A percentile compares a stretch with the other conserved stretches of the same genome.
These are phyloP conservation scores for Beauveria sp. DNA, from an alignment of 2,329 filamentous ascomycete species.

Conservation along the genomic window DNA sequence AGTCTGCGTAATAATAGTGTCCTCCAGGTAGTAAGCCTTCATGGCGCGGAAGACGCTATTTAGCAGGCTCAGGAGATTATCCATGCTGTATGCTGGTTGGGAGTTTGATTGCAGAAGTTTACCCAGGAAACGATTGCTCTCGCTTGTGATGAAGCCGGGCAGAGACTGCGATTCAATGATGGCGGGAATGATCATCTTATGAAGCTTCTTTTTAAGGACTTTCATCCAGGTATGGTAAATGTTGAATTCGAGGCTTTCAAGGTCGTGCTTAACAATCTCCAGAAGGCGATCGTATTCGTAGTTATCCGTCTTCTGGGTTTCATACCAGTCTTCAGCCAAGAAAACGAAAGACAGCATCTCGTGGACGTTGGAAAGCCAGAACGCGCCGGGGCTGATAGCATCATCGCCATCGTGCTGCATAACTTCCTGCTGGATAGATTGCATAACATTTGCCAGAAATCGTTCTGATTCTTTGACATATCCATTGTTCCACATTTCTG, in stretches of 20 bases:
- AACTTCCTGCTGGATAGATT: slow-evolving; percentile 97
- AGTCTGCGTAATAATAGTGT: slow-evolving; percentile 91
- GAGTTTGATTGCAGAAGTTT: slow-evolving; percentile 90
- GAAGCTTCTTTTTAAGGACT: slow-evolving; percentile 96
- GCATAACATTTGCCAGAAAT: slow-evolving; percentile 98
- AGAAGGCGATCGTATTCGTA: slow-evolving; percentile 96
- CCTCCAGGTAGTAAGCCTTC: slow-evolving; percentile 97
- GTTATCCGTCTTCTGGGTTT: slow-evolving; percentile 98
- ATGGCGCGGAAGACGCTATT: slow-evolving; percentile 98
- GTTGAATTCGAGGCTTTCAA: slow-evolving; percentile 98
- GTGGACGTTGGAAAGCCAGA: slow-evolving; percentile 98
- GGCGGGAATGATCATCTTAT: slow-evolving; percentile 99
- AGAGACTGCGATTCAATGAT: slow-evolving; percentile 99
- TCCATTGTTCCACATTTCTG: slow-evolving; percentile 99
- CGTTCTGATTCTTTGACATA: slow-evolving; percentile 99
- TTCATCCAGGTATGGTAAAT: slow-evolving; percentile 99
- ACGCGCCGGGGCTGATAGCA: slow-evolving; percentile 91
- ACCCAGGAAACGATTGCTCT: slow-evolving; percentile 95
- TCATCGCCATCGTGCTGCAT: slow-evolving; percentile 99
- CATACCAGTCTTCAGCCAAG: slow-evolving; percentile 98
- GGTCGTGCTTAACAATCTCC: slow-evolving; percentile 98
- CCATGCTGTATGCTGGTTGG: slow-evolving; percentile 96
- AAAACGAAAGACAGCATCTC: slow-evolving; percentile 99
- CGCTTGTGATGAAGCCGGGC: slow-evolving; percentile 96
- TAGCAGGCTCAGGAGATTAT: slow-evolving; percentile 88